A percentile compares a stretch with the other conserved stretches of the same genome.
Evolutionary conservation across 306 rosid genomes (phyloP).

Genomic region (Chamaecrista fasciculata): DNA sequence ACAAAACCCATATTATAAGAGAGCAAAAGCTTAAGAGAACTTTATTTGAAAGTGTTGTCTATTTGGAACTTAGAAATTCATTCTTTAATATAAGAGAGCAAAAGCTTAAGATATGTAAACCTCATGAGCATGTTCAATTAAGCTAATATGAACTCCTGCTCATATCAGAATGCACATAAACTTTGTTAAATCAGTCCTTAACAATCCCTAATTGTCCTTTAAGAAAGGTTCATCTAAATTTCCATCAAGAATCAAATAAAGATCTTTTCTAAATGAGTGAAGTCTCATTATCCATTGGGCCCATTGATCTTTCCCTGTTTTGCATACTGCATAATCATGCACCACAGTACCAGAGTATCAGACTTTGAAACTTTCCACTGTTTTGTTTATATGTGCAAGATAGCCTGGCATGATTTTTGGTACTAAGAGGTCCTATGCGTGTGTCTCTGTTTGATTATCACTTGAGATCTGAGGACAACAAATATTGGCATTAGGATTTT

Average conservation of each 20-base stretch:
- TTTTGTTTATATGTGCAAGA: background rate
- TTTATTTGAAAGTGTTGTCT: background rate
- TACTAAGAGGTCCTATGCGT: background rate
- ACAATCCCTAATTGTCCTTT: background rate
- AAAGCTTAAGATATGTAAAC: background rate
- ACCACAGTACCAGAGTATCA: background rate
- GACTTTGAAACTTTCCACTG: background rate
- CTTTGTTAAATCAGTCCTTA: background rate
- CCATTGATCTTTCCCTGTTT: background rate
- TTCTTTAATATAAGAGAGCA: background rate
- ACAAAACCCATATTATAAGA: background rate
- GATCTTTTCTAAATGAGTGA: background rate
- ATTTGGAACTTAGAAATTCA: background rate
- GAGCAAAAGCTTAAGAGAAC: too few relatives aligned
- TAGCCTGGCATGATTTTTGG: background rate
- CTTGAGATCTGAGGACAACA: background rate
- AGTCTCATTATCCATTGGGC: background rate
- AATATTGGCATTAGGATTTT: constrained; percentile 8
- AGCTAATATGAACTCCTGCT: background rate
- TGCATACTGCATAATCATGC: background rate
- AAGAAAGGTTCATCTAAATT: background rate
- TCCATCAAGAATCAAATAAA: background rate
- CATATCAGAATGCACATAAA: background rate
- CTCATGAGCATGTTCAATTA: background rate
- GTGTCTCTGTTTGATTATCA: background rate